These are phyloP conservation scores for Turnera subulata DNA, from an alignment of 345 rosid species.

Conservation along the genomic window DNA sequence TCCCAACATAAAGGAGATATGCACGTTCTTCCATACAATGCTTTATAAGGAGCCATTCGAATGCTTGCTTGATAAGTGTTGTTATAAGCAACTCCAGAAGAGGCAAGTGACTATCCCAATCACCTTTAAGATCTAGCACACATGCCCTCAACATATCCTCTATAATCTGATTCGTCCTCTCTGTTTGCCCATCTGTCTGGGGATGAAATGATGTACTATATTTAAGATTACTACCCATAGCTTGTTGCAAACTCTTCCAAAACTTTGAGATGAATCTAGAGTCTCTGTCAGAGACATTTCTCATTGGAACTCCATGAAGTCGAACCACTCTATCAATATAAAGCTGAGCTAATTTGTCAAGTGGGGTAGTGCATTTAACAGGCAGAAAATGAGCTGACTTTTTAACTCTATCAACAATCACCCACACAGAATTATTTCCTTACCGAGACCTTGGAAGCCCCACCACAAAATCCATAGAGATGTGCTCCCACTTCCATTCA, in stretches of 20 bases:
- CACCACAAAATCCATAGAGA: neutral
- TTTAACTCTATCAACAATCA: neutral
- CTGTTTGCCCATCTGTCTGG: neutral
- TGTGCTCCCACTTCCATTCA: constrained; percentile 7
- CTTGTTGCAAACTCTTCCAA: neutral
- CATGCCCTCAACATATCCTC: neutral
- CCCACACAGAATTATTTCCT: neutral
- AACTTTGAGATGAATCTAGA: neutral
- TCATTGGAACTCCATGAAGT: neutral
- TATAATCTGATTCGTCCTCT: neutral
- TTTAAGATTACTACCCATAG: neutral
- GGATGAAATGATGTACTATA: neutral
- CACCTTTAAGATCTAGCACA: neutral
- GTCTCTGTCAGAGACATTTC: neutral
- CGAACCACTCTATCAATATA: neutral
- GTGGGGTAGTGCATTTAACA: too few species aligned
- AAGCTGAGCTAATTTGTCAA: neutral
- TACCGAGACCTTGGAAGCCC: neutral
- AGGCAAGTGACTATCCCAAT: neutral
- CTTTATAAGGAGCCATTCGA: neutral
- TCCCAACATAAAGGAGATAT: neutral
- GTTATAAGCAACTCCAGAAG: neutral
- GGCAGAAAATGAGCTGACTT: neutral
- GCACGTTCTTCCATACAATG: neutral
- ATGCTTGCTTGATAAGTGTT: neutral